Conservation (phyloP, 2,329 filamentous ascomycete genomes). For the Colletotrichum sp. region DNA sequence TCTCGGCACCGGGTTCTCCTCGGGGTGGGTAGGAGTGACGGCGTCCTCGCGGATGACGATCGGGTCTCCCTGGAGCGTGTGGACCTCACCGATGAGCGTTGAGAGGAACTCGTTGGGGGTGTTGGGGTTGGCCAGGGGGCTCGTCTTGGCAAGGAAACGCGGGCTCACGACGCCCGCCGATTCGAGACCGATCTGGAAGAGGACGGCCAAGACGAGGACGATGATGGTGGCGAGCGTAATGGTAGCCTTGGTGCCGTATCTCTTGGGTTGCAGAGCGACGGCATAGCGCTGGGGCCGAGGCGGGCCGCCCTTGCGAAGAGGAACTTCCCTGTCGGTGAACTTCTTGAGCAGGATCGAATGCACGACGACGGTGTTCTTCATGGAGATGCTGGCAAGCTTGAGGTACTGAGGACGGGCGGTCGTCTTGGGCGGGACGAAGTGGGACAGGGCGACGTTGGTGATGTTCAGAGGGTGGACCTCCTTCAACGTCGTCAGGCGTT, state of each 20-base stretch:
- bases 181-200: slow-evolving; percentile 70
- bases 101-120: slow-evolving; percentile 36
- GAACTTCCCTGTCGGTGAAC: slow-evolving; percentile 37
- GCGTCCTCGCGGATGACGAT: slow-evolving; percentile 42
- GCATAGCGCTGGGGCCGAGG: slow-evolving; percentile 71
- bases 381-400: slow-evolving; percentile 81
- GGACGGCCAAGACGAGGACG: slow-evolving; percentile 63
- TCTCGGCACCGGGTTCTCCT: slow-evolving; percentile 24
- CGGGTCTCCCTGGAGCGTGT: slow-evolving; percentile 36
- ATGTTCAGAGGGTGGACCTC: slow-evolving; percentile 62
- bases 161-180: slow-evolving; percentile 62
- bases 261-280: slow-evolving; percentile 63
- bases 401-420: slow-evolving; percentile 60
- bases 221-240: slow-evolving; percentile 60
- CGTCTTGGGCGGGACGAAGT: slow-evolving; percentile 59
- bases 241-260: slow-evolving; percentile 55
- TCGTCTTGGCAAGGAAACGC: slow-evolving; percentile 8
- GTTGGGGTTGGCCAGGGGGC: neutral
- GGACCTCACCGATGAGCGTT: slow-evolving; percentile 39
- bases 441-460: slow-evolving; percentile 63
- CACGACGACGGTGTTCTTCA: slow-evolving; percentile 79
- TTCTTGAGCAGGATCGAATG: slow-evolving; percentile 76
- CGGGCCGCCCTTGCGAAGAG: slow-evolving; percentile 38
- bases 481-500: slow-evolving; percentile 57
- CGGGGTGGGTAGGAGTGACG: slow-evolving; percentile 19